phyloP scores from a whole-genome alignment of 2,329 filamentous ascomycete species.

The Ophioceras dolichostomum region DNA sequence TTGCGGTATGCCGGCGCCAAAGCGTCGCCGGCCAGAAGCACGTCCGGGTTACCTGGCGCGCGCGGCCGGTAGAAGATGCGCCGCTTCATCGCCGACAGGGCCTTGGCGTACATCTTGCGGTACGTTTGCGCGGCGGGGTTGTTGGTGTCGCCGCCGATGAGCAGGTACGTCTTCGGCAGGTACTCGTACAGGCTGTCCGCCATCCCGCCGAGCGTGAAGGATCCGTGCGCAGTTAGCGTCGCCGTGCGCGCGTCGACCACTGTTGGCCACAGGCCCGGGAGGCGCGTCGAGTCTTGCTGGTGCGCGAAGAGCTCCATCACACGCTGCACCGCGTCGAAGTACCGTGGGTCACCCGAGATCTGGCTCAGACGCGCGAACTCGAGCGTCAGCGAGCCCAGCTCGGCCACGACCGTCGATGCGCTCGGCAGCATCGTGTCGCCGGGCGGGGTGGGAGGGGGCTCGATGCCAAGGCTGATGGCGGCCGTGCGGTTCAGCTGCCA shows the following conservation, averaged over 20 bases:
- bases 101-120: slow-evolving; percentile 48
- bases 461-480: slow-evolving; percentile 19
- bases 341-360: slow-evolving; percentile 59
- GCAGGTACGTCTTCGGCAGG: slow-evolving; percentile 31
- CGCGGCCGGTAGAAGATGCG: slow-evolving; percentile 9
- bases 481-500: not conserved
- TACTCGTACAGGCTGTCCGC: slow-evolving; percentile 46
- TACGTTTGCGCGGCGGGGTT: slow-evolving; percentile 41
- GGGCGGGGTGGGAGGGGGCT: slow-evolving; percentile 14
- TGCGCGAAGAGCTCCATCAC: slow-evolving; percentile 56
- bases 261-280: slow-evolving; percentile 65
- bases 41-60: not conserved
- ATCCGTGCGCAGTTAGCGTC: slow-evolving; percentile 21
- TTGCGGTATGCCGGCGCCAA: too few species aligned
- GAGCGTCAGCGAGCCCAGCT: slow-evolving; percentile 53
- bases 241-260: slow-evolving; percentile 48
- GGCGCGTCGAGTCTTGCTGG: slow-evolving; percentile 51
- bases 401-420: too few species aligned
- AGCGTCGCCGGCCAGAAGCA: slow-evolving; percentile 9
- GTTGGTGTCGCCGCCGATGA: slow-evolving; percentile 63
- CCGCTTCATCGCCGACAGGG: slow-evolving; percentile 25
- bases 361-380: slow-evolving; percentile 68
- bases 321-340: slow-evolving; percentile 65
- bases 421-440: slow-evolving; percentile 23
- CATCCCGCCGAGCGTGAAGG: slow-evolving; percentile 31